Conservation (phyloP, 495 filamentous ascomycete species). For the Mycothermus thermophilus region DNA sequence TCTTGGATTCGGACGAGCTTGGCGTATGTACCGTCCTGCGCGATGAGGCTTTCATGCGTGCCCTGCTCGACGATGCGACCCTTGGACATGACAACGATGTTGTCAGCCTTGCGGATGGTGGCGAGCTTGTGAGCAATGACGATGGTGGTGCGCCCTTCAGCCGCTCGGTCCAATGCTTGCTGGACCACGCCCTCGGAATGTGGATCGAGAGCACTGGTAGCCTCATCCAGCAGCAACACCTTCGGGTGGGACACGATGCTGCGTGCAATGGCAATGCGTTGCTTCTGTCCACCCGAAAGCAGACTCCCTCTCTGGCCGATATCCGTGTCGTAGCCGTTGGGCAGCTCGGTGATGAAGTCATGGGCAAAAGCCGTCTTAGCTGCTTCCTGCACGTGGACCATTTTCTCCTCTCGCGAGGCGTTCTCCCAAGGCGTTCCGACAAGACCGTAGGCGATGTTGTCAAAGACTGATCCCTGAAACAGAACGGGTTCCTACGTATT, state of each 20-base stretch:
- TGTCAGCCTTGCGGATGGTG: constrained; percentile 54
- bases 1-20: constrained; percentile 33
- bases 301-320: constrained; percentile 37
- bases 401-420: constrained; percentile 33
- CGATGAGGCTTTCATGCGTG: constrained; percentile 48
- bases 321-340: constrained; percentile 44
- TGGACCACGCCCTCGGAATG: constrained; percentile 53
- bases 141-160: constrained; percentile 56
- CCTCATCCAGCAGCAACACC: constrained; percentile 72
- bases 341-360: constrained; percentile 41
- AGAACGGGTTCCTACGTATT: constrained; percentile 44
- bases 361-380: constrained; percentile 42
- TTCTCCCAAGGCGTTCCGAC: constrained; percentile 41
- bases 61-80: constrained; percentile 48
- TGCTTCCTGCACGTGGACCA: constrained; percentile 38
- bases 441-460: constrained; percentile 49
- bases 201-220: constrained; percentile 60
- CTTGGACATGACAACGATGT: constrained; percentile 52
- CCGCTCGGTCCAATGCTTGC: constrained; percentile 47
- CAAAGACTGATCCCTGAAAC: constrained; percentile 54
- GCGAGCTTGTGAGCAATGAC: constrained; percentile 57
- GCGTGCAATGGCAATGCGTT: constrained; percentile 49
- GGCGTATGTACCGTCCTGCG: constrained; percentile 32
- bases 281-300: constrained; percentile 42
- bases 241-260: constrained; percentile 54